A percentile compares a stretch with the other conserved stretches of the same genome.
Evolutionary conservation across 441 rosid genomes (phyloP).

Genomic region (Corymbia citriodora): DNA sequence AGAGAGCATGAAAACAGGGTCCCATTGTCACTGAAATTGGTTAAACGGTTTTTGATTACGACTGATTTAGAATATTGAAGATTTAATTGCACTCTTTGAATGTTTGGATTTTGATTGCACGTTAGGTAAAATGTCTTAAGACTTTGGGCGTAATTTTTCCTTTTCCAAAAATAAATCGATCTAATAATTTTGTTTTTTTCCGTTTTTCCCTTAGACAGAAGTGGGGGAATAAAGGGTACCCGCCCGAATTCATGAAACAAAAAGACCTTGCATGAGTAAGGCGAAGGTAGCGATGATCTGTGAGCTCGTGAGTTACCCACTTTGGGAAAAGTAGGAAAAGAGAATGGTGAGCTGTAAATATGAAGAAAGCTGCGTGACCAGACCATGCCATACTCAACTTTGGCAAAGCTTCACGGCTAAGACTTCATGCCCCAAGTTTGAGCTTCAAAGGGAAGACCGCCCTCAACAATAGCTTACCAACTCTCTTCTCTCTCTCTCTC

Average conservation of each 20-base stretch:
- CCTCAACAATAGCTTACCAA: background rate
- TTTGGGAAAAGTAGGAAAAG: background rate
- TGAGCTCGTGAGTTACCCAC: background rate
- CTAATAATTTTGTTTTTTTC: fast-evolving
- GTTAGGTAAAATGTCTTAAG: background rate
- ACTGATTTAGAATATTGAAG: no score
- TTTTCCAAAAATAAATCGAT: background rate
- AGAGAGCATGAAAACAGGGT: background rate
- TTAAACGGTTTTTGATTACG: background rate
- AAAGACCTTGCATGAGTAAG: background rate
- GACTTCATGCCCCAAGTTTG: background rate
- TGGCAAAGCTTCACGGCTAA: background rate
- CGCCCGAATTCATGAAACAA: background rate
- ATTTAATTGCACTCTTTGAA: no score
- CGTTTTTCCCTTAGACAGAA: background rate
- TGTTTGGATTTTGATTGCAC: no score
- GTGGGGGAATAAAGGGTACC: background rate
- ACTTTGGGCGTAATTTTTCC: background rate
- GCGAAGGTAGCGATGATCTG: background rate
- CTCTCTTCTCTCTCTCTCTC: background rate
- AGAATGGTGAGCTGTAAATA: background rate
- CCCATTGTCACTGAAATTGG: background rate
- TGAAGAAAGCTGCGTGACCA: background rate
- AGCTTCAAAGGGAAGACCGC: background rate
- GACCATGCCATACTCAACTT: background rate